These are phyloP conservation scores for Penicillium sp. DNA, from an alignment of 2,329 filamentous ascomycete species.

Conservation along the genomic window DNA sequence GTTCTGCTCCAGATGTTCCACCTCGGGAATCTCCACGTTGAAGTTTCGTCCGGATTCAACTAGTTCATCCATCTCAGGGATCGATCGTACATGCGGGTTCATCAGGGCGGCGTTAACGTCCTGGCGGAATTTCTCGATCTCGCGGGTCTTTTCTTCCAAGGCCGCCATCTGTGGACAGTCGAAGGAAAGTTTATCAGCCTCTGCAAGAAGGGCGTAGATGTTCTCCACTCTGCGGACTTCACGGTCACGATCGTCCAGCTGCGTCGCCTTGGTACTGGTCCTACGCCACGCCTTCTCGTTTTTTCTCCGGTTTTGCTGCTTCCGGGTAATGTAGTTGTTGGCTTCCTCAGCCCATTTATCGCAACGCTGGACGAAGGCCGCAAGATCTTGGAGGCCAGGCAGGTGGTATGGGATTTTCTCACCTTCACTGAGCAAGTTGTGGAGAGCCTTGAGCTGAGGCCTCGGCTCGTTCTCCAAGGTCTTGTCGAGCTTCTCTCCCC, in stretches of 20 bases:
- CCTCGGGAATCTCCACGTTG: conserved; percentile 84
- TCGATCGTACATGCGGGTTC: conserved; percentile 57
- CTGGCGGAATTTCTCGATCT: conserved; percentile 77
- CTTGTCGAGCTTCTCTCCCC: conserved; percentile 85
- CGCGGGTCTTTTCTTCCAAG: conserved; percentile 75
- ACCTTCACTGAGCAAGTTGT: conserved; percentile 80
- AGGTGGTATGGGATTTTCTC: conserved; percentile 93
- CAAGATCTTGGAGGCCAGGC: conserved; percentile 71
- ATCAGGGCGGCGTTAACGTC: conserved; percentile 66
- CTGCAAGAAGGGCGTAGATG: conserved; percentile 73
- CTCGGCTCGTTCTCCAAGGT: conserved; percentile 75
- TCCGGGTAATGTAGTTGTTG: conserved; percentile 90
- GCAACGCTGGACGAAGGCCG: conserved; percentile 88
- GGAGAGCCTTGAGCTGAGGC: conserved; percentile 79
- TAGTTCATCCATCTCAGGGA: conserved; percentile 77
- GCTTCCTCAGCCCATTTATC: conserved; percentile 98
- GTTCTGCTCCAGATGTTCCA: conserved; percentile 72
- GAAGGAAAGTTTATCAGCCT: conserved; percentile 83
- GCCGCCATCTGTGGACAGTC: conserved; percentile 86
- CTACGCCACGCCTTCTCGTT: conserved; percentile 82
- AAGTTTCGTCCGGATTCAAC: conserved; percentile 85
- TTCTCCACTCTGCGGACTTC: conserved; percentile 85
- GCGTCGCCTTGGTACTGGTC: conserved; percentile 63
- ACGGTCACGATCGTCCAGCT: conserved; percentile 75
- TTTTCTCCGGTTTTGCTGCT: conserved; percentile 94